These are phyloP conservation scores for Myxozyma neotropica DNA, from an alignment of 805 yeast genomes.

Conservation along the genomic window DNA sequence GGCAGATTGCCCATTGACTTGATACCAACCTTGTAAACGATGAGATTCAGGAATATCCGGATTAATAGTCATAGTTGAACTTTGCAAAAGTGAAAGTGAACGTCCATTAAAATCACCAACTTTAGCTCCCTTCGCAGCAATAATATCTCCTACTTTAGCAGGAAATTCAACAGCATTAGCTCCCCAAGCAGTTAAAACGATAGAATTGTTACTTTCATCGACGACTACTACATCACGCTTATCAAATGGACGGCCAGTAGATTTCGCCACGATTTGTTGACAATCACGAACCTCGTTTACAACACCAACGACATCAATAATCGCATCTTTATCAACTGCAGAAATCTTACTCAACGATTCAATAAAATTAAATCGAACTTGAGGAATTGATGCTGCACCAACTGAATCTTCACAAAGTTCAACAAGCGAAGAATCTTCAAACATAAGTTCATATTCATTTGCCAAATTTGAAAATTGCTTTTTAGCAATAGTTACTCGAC, in stretches of 20 bases:
- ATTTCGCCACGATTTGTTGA: slow-evolving; percentile 77
- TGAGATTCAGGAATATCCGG: slow-evolving; percentile 92
- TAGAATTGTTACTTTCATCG: slow-evolving; percentile 77
- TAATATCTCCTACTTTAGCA: slow-evolving; percentile 68
- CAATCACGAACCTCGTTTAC: slow-evolving; percentile 74
- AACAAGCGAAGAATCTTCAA: slow-evolving; percentile 77
- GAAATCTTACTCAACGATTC: slow-evolving; percentile 63
- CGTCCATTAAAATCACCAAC: slow-evolving; percentile 89
- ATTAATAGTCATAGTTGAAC: slow-evolving; percentile 72
- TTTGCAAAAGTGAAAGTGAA: slow-evolving; percentile 74
- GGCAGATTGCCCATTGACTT: slow-evolving; percentile 68
- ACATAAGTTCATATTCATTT: slow-evolving; percentile 83
- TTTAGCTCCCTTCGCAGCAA: slow-evolving; percentile 89
- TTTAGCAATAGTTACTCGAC: slow-evolving; percentile 79
- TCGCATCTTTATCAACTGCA: slow-evolving; percentile 66
- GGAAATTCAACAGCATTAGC: slow-evolving; percentile 77
- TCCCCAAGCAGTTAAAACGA: slow-evolving; percentile 88
- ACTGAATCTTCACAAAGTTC: slow-evolving; percentile 64
- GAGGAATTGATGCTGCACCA: slow-evolving; percentile 67
- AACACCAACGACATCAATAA: slow-evolving; percentile 86
- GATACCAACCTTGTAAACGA: slow-evolving; percentile 92
- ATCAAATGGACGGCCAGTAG: slow-evolving; percentile 88
- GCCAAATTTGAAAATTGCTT: slow-evolving; percentile 80
- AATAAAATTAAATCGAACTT: slow-evolving; percentile 73
- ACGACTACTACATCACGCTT: slow-evolving; percentile 87